Base-by-base conservation (phyloP, 1,139 yeast species). In the Protomyces arabidopsidicola region DNA sequence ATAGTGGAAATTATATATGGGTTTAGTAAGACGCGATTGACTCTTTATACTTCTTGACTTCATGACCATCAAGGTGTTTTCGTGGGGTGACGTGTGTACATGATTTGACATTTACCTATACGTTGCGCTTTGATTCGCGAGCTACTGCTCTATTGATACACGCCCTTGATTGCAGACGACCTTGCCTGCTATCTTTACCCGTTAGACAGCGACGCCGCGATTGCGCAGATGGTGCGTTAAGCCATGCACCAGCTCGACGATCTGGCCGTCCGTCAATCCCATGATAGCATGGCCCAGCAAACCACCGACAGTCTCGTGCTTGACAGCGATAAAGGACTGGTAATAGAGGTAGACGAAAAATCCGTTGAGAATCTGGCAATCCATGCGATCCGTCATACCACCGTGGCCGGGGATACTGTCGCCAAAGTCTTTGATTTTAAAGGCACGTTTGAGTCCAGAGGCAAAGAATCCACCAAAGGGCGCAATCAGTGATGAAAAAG, bases 381-480 rank as follows among this genome's bases (percentile, higher is more conserved):
- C 99, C 80, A 93, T 87, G 77, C 99, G 84, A 75, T 93, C 99
- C 38, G 97, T 91, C 69, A 93, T 85, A 69, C 99, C 99, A 67
- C 99, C 99, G 73, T 93, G 99, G 45, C 99, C 99, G 10, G 96
- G 96, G 68, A 89, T 89, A 20, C 96, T 88, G 73, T 88, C 91
- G 67, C 96, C 96, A 72, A 89, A 89, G 75, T 89, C 96, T 76
- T 89, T 89, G 65, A 91, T 91, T 71, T 95, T 88, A 78, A 93
- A 91, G n/a, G 98, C 90, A 75, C 99, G 85, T 78, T 93, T 93
- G 71, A 95, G 81, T 14, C 98, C 99, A 60, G 96, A 87, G 2
- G 98, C 98, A 71, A 93, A 93, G 75, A 93, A 93, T 0, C 99
- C 99, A 63, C 99, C 99, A 74, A 93, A 93, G 65, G 99, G 99